These are phyloP conservation scores for Neofusicoccum sp. DNA, from an alignment of 2,329 filamentous ascomycete species.

Conservation along the genomic window DNA sequence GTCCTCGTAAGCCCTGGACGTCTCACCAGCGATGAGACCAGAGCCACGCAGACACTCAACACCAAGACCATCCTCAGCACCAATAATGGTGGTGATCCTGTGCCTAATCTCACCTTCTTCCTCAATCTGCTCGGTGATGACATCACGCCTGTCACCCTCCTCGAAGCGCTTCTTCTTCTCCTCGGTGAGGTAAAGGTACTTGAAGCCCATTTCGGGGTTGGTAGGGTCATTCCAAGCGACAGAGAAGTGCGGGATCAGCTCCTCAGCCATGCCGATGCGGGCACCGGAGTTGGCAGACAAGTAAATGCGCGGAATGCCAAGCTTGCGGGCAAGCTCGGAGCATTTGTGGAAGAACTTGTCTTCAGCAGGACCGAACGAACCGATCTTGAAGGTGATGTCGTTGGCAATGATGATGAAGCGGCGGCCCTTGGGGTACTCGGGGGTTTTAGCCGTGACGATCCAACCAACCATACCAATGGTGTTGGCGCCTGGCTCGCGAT, in stretches of 20 bases:
- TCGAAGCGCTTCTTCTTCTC: conserved; percentile 86
- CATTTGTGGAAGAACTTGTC: conserved; percentile 99
- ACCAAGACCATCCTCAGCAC: conserved; percentile 92
- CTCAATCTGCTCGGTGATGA: conserved; percentile 83
- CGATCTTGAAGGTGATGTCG: conserved; percentile 99
- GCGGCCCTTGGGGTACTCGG: conserved; percentile 89
- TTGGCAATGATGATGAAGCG: conserved; percentile 97
- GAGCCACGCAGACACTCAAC: conserved; percentile 97
- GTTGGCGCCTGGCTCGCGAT: conserved; percentile 93
- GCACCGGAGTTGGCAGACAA: conserved; percentile 98
- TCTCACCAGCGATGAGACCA: conserved; percentile 96
- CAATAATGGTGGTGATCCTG: conserved; percentile 92
- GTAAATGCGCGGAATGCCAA: conserved; percentile 96
- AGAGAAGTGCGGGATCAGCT: conserved; percentile 95
- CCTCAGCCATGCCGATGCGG: conserved; percentile 92
- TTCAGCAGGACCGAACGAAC: conserved; percentile 93
- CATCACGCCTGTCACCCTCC: conserved; percentile 71
- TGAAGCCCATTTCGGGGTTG: conserved; percentile 88
- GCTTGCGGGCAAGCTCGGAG: conserved; percentile 89
- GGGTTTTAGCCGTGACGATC: conserved; percentile 92
- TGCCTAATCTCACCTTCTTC: conserved; percentile 89
- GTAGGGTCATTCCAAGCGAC: conserved; percentile 89
- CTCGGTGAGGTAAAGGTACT: conserved; percentile 91
- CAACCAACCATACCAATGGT: conserved; percentile 98
- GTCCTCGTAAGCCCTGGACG: conserved; percentile 94